phyloP scores from a whole-genome alignment of 2,329 filamentous ascomycete species.

The Talaromyces pinophilus region DNA sequence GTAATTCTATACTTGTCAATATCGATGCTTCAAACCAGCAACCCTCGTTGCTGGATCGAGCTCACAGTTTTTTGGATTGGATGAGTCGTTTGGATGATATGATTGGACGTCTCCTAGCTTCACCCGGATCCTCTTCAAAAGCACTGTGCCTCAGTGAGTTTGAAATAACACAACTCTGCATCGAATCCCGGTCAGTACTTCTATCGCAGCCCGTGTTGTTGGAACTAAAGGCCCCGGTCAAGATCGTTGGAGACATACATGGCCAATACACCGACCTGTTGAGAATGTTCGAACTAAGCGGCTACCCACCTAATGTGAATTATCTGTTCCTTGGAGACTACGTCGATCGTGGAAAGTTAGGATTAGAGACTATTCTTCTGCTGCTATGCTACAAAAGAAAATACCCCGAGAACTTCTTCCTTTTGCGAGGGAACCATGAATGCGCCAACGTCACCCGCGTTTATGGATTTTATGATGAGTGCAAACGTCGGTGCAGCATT shows the following conservation, averaged over 20 bases:
- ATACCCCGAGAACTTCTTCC: conserved; percentile 95
- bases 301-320: conserved; percentile 87
- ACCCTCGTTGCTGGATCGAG: neutral
- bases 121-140: conserved; percentile 84
- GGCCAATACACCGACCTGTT: conserved; percentile 96
- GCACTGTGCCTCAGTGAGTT: conserved; percentile 96
- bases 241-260: conserved; percentile 96
- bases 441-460: conserved; percentile 94
- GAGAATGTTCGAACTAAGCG: conserved; percentile 97
- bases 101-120: conserved; percentile 91
- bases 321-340: conserved; percentile 96
- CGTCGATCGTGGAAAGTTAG: conserved; percentile 94
- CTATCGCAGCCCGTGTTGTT: conserved; percentile 88
- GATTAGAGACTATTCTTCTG: conserved; percentile 88
- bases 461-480: conserved; percentile 98
- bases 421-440: conserved; percentile 92
- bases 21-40: neutral
- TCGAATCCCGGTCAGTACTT: conserved; percentile 82
- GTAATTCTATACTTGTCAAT: neutral
- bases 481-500: conserved; percentile 92
- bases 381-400: conserved; percentile 96
- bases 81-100: no score
- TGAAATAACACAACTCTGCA: conserved; percentile 91
- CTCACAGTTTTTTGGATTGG: conserved; percentile 75
- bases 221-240: conserved; percentile 91